Base-by-base conservation (phyloP, 495 filamentous ascomycete genomes). In the Hypoxylon rickii region DNA sequence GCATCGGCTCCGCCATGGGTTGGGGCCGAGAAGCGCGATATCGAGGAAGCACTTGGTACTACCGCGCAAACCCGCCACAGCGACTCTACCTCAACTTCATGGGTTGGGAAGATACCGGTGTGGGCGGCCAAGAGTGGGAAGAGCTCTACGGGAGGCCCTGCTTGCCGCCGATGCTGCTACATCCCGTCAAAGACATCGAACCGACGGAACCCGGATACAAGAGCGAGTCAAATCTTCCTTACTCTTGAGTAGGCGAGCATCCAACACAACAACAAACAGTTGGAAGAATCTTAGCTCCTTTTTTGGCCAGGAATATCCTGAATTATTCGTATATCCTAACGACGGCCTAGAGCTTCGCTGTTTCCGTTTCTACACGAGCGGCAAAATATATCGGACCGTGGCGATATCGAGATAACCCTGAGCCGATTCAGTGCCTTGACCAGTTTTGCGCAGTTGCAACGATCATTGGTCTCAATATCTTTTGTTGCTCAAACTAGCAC, bases 11-110 rank as follows among this genome's bases (percentile, higher is more conserved):
- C 44, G 65, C 80, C 20, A 78, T 79, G 65, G 76, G 77, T 26
- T 76, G 69, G 74, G 76, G 75, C 8, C 68, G 76, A 41, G 82
- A 85, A 58, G 70, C 73, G 0, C 76, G 84, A 18, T 85, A 82
- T 55, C 67, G 74, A 50, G 82, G 80, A 31, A 73, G 67, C 43
- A 84, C 81, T 20, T 87, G 82, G 83, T 83, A 83, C 54, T 86
- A 76, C 63, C 67, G 74, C 10, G 74, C 77, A 3, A 61, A 61
- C 13, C 80, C 83, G 24, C 76, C 83, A 3, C 75, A 74, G 66
- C 70, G 77, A 43, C 50, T 89, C 32, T 88, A 83, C 63, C 74
- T 85, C 63, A 78, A 83, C 59, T 87, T 85, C 76, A 68, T 88
- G 65, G 84, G 84, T 2, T 77, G 74, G 57, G 78, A 83, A 43